phyloP scores from a whole-genome alignment of 1,284 basidiomycete genomes.

The Erythrobasidium hasegawianum region DNA sequence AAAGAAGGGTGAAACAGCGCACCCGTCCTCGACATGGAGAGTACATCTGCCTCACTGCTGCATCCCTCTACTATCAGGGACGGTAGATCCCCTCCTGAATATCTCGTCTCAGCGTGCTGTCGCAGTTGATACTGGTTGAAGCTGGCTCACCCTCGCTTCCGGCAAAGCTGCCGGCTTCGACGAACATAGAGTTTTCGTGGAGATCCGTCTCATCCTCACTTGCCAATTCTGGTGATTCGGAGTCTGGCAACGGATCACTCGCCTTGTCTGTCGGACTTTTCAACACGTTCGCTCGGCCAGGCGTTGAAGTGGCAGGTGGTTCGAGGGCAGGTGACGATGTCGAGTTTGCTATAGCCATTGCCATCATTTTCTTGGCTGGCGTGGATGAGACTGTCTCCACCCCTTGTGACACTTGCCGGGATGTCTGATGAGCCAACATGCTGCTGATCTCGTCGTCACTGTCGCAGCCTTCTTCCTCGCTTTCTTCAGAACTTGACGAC shows the following conservation, averaged over 20 bases:
- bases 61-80: too few relatives aligned
- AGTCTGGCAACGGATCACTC: not conserved
- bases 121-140: too few relatives aligned
- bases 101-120: too few relatives aligned
- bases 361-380: constrained; percentile 8
- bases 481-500: not conserved
- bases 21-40: too few relatives aligned
- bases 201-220: not conserved
- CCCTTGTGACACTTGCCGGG: not conserved
- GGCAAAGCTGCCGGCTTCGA: not conserved
- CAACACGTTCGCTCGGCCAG: not conserved
- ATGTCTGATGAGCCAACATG: not conserved
- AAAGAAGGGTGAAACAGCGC: too few relatives aligned
- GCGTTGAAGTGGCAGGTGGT: not conserved
- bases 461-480: not conserved
- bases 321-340: not conserved
- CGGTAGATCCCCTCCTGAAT: too few relatives aligned
- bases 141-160: not conserved
- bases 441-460: not conserved
- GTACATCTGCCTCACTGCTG: too few relatives aligned
- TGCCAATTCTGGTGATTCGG: not conserved
- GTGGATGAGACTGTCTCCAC: constrained; percentile 3
- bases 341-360: not conserved
- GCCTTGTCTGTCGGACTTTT: not conserved
- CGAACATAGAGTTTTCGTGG: not conserved